phyloP scores from a whole-genome alignment of 148 eudicot genomes.

The Amaranthus hypochondriacus region DNA sequence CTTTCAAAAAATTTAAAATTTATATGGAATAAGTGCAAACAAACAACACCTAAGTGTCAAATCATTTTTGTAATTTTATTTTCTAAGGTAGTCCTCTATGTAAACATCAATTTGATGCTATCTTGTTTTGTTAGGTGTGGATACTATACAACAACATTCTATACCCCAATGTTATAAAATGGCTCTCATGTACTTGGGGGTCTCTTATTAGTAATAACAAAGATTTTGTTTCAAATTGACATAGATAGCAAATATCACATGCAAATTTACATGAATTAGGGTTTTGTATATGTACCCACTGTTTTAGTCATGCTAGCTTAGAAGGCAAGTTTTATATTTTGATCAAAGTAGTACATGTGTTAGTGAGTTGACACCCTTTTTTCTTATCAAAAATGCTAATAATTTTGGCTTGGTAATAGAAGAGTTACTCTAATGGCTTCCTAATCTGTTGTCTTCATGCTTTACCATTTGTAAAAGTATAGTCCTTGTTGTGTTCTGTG shows the following conservation, averaged over 20 bases:
- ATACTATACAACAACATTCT: not conserved
- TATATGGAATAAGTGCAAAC: no score
- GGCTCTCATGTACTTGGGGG: no score
- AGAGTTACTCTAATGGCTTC: no score
- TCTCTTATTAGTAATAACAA: no score
- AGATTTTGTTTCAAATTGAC: no score
- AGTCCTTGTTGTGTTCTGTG: not conserved
- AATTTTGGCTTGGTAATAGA: not conserved
- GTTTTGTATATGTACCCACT: not conserved
- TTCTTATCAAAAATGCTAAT: not conserved
- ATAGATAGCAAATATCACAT: no score
- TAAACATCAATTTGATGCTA: not conserved
- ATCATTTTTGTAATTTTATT: no score
- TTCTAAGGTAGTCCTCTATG: not conserved
- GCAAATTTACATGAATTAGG: no score
- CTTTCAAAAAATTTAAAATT: no score
- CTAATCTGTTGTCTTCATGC: not conserved
- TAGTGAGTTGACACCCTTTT: not conserved
- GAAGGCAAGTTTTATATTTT: conserved; percentile 11
- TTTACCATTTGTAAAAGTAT: not conserved
- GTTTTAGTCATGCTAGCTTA: conserved; percentile 4
- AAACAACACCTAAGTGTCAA: no score
- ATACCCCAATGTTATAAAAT: no score
- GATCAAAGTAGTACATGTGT: conserved; percentile 1
- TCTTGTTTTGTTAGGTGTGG: not conserved